phyloP scores from a whole-genome alignment of 495 filamentous ascomycete genomes.

The Neurospora terricola region DNA sequence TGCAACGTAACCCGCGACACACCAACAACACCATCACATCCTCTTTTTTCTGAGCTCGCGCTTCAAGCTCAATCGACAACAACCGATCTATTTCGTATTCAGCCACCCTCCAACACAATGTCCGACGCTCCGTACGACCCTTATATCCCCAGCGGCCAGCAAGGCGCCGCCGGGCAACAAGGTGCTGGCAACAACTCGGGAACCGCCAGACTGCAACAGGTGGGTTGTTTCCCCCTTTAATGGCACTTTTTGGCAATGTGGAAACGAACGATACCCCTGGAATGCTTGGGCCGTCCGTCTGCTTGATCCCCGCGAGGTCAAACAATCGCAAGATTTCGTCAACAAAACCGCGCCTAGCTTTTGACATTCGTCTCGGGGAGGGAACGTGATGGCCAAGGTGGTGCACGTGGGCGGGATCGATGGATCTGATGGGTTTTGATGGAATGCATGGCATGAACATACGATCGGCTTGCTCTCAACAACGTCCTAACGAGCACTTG shows the following conservation, averaged over 20 bases:
- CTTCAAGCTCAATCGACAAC: not conserved
- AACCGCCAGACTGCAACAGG: constrained; percentile 60
- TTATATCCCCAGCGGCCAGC: constrained; percentile 68
- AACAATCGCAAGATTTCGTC: not conserved
- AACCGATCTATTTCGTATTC: not conserved
- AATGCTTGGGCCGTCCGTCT: not conserved
- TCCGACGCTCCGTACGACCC: constrained; percentile 74
- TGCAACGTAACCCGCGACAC: constrained; percentile 3
- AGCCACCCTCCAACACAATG: constrained; percentile 33
- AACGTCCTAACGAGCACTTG: not conserved
- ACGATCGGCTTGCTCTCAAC: not conserved
- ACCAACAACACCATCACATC: not conserved
- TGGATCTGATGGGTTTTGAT: not conserved
- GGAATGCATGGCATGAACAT: not conserved
- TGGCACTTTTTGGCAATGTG: not conserved
- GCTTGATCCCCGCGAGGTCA: not conserved
- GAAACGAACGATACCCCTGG: not conserved
- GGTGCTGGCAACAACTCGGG: constrained; percentile 21
- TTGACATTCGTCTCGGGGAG: not conserved
- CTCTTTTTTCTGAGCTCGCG: constrained; percentile 1
- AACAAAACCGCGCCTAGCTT: not conserved
- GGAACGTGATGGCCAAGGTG: not conserved
- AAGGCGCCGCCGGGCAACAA: constrained; percentile 28
- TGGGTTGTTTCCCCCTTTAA: constrained; percentile 40
- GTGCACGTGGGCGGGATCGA: not conserved